These are phyloP conservation scores for Beauveria rudraprayagi DNA, from an alignment of 2,329 filamentous ascomycete species.

Conservation along the genomic window DNA sequence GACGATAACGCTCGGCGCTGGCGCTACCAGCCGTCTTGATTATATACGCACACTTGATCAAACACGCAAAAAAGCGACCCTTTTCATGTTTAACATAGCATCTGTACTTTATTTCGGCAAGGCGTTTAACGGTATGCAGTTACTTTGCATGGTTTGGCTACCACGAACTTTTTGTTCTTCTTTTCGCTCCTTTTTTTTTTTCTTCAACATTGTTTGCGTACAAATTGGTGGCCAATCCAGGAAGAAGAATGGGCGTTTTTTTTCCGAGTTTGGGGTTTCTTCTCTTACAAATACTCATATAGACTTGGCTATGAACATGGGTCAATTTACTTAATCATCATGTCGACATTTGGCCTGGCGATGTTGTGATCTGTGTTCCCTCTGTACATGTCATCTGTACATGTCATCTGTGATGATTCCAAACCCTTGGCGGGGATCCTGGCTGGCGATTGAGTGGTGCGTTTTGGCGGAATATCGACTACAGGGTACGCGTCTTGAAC, in stretches of 20 bases:
- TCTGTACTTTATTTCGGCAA: slow-evolving; percentile 3
- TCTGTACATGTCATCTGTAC: too few relatives aligned
- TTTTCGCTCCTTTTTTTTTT: slow-evolving; percentile 8
- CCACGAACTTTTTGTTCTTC: slow-evolving; percentile 10
- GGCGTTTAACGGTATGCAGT: neutral
- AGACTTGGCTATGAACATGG: slow-evolving; percentile 4
- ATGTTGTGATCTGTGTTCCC: too few relatives aligned
- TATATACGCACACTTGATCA: neutral
- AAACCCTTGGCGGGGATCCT: too few relatives aligned
- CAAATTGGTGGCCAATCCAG: neutral
- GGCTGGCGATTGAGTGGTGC: too few relatives aligned
- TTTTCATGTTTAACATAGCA: neutral
- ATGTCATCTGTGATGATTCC: too few relatives aligned
- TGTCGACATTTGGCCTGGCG: neutral
- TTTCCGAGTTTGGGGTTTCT: neutral
- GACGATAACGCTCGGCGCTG: slow-evolving; percentile 17
- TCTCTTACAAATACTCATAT: neutral
- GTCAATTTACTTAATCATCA: neutral
- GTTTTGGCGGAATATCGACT: too few relatives aligned
- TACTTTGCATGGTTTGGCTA: slow-evolving; percentile 6
- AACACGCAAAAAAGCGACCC: neutral
- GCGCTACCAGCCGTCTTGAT: slow-evolving; percentile 12
- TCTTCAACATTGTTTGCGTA: neutral
- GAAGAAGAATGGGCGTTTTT: neutral
- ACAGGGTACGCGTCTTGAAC: too few relatives aligned